Evolutionary conservation across 148 eudicot genomes (phyloP).

Genomic region (Chenopodium formosanum): DNA sequence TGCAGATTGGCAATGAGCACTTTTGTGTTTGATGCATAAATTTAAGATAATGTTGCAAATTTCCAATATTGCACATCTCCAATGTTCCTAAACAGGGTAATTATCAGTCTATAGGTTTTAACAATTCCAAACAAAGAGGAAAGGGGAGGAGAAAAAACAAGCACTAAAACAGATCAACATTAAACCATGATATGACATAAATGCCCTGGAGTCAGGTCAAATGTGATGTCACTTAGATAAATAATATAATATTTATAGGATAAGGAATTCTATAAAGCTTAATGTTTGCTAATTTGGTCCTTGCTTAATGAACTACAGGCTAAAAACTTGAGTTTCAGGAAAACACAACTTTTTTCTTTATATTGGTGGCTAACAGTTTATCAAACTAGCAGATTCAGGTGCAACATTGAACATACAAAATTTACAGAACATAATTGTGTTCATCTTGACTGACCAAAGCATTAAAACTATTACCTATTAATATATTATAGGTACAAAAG

Average conservation of each 20-base stretch:
- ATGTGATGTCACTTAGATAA: not conserved
- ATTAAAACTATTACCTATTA: too few species aligned
- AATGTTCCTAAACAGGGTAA: not conserved
- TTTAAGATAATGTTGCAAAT: not conserved
- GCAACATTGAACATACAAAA: too few species aligned
- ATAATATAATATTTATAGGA: not conserved
- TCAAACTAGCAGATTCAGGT: not conserved
- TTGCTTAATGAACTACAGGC: not conserved
- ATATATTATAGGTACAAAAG: too few species aligned
- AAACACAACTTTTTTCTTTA: not conserved
- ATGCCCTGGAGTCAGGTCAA: not conserved
- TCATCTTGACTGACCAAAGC: too few species aligned
- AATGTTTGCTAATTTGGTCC: not conserved
- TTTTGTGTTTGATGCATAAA: conserved; percentile 1
- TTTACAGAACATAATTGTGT: too few species aligned
- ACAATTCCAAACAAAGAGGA: not conserved
- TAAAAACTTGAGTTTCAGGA: not conserved
- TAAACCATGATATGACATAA: not conserved
- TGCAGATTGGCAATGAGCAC: not conserved
- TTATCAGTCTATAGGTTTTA: not conserved
- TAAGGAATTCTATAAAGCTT: not conserved
- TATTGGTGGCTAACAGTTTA: not conserved
- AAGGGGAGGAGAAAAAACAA: not conserved
- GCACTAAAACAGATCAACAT: not conserved
- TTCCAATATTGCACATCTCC: not conserved